These are phyloP conservation scores for Penicillium psychrosexuale DNA, from an alignment of 2,329 filamentous ascomycete species.

Conservation along the genomic window DNA sequence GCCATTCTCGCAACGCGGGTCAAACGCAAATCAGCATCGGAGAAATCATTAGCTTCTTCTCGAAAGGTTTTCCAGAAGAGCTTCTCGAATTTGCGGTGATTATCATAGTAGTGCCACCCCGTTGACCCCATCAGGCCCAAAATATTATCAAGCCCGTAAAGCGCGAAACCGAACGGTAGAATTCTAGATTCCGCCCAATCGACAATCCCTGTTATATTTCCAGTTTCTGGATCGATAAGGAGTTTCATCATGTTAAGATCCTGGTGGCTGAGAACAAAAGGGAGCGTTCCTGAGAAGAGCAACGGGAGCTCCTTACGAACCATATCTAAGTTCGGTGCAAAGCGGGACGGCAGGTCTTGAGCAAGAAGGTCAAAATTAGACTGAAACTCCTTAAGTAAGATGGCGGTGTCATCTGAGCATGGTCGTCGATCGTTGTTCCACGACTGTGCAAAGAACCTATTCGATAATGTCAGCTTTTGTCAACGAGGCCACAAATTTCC, in stretches of 20 bases:
- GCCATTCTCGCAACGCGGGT: constrained; percentile 15
- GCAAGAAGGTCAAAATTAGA: constrained; percentile 8
- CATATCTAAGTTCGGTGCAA: constrained; percentile 7
- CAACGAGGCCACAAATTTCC: background rate
- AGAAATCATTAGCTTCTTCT: constrained; percentile 11
- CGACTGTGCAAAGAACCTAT: constrained; percentile 18
- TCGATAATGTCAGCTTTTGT: constrained; percentile 4
- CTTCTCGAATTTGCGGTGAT: constrained; percentile 10
- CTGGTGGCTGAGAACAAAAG: constrained; percentile 12
- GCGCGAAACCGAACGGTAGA: constrained; percentile 25
- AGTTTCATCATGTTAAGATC: constrained; percentile 14
- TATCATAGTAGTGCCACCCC: constrained; percentile 15
- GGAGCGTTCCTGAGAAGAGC: constrained; percentile 8
- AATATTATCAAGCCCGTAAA: constrained; percentile 21
- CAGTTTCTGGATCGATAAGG: constrained; percentile 7
- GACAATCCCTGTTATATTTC: constrained; percentile 21
- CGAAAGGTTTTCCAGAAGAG: constrained; percentile 17
- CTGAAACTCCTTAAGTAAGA: constrained; percentile 9
- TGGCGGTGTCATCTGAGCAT: background rate
- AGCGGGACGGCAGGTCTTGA: constrained; percentile 10
- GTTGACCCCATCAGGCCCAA: constrained; percentile 18
- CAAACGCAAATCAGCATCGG: constrained; percentile 12
- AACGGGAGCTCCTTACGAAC: constrained; percentile 12
- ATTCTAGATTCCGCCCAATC: constrained; percentile 24
- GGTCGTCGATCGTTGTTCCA: constrained; percentile 15